Conservation (phyloP, 208 protist genomes). For the Trypanosoma theileri region DNA sequence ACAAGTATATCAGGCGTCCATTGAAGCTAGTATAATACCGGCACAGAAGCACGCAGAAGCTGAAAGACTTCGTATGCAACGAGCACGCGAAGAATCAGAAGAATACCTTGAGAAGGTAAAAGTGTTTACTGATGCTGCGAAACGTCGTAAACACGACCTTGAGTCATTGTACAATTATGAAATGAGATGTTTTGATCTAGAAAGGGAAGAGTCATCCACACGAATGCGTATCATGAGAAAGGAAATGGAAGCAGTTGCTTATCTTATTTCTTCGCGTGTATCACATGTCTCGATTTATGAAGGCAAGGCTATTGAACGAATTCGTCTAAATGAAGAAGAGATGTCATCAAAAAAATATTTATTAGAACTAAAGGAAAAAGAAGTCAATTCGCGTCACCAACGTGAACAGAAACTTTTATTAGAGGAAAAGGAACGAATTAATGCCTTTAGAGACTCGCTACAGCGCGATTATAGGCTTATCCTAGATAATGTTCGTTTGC, state of each 20-base stretch:
- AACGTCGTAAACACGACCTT: slow-evolving; percentile 16
- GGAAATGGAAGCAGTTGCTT: slow-evolving; percentile 7
- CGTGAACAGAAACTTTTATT: slow-evolving; percentile 25
- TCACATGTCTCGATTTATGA: slow-evolving; percentile 13
- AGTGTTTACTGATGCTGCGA: background rate
- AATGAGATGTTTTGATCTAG: slow-evolving; percentile 23
- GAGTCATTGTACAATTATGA: slow-evolving; percentile 22
- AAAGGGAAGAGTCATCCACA: slow-evolving; percentile 17
- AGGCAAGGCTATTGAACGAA: slow-evolving; percentile 2
- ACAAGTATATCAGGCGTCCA: slow-evolving; percentile 13
- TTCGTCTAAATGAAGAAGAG: slow-evolving; percentile 14
- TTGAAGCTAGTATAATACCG: slow-evolving; percentile 26
- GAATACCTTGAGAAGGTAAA: slow-evolving; percentile 20
- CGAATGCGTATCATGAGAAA: slow-evolving; percentile 24
- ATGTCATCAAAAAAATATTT: slow-evolving; percentile 20
- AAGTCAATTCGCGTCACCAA: slow-evolving; percentile 23
- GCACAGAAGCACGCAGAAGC: slow-evolving; percentile 26
- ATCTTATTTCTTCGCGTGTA: slow-evolving; percentile 21
- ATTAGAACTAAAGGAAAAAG: slow-evolving; percentile 29
- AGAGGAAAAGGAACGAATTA: slow-evolving; percentile 20
- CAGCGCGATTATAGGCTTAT: slow-evolving; percentile 17
- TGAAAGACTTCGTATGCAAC: slow-evolving; percentile 24
- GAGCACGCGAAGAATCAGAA: slow-evolving; percentile 16
- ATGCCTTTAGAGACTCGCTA: slow-evolving; percentile 6
- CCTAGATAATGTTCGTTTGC: slow-evolving; percentile 17